Evolutionary conservation across 139 green algal species (phyloP), one percentile per base, ranked within the genome.

Genomic region (Volvox africanus): DNA sequence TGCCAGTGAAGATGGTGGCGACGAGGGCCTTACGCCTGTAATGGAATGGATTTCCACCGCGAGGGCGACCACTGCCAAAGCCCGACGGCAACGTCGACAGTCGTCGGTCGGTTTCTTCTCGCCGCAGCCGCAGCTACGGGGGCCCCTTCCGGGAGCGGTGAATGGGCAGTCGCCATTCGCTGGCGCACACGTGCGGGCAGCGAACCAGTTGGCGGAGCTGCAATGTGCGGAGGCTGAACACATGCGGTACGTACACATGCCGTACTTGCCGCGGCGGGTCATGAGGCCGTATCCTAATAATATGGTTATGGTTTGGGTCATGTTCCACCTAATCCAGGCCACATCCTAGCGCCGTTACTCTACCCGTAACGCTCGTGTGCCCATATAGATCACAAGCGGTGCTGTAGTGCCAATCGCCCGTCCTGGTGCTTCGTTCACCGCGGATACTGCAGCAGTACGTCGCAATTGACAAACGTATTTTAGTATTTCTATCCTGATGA

Each of bases 171-270:
- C 71, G 71, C 21, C 1, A 20, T 2, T 30, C 71, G 71, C 44
- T 55, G 44, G 44, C 9, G 44, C 9, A 9, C 44, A 55, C 9
- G 44, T 9, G 44, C 44, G 44, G 71, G 71, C 20, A 5, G 71
- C 71, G 71, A 32, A n/a, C 14, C 71, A 79, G 71, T 30, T 79
- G 26, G 71, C 71, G 71, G 71, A 79, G 71, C 71, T 79, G 71
- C 71, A 79, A 30, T 21, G 71, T 36, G 71, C 71, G 71, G 71
- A 79, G 28, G 71, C 71, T 35, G 71, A 79, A 21, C 71, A 79
- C 71, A 79, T 36, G 18, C 30, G 6, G 71, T 79, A 35, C 71
- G 71, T 26, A 28, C 24, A 75, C 67, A 75, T 75, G 67, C 67
- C 67, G 67, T 75, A 75, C 67, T 9, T 55, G 44, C 44, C 44